phyloP scores from a whole-genome alignment of 2,329 filamentous ascomycete genomes.

The Fonsecaea multimorphosa region DNA sequence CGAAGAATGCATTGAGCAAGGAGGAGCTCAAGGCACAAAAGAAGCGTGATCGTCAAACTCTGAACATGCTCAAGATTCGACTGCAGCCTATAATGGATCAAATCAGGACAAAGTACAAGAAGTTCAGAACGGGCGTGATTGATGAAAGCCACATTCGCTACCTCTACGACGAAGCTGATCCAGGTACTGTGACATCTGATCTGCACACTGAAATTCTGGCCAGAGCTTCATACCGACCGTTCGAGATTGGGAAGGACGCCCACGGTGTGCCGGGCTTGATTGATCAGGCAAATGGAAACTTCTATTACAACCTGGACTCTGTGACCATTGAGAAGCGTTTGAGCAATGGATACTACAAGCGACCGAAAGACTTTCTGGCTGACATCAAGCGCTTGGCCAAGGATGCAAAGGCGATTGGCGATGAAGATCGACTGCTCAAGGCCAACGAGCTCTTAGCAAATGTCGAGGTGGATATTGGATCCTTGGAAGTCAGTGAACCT shows the following conservation, averaged over 20 bases:
- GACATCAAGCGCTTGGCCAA: conserved; percentile 85
- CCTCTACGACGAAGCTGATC: conserved; percentile 81
- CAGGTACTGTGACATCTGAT: conserved; percentile 67
- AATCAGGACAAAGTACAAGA: conserved; percentile 86
- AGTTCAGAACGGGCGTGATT: conserved; percentile 82
- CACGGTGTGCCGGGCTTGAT: conserved; percentile 77
- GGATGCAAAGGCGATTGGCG: conserved; percentile 81
- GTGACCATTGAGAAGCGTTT: conserved; percentile 94
- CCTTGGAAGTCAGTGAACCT: conserved; percentile 71
- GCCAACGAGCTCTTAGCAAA: conserved; percentile 92
- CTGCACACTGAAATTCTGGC: conserved; percentile 61
- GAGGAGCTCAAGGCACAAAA: conserved; percentile 80
- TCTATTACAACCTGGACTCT: conserved; percentile 93
- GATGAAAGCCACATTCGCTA: conserved; percentile 77
- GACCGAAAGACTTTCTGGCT: conserved; percentile 84
- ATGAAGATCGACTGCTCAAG: conserved; percentile 80
- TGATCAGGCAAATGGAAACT: conserved; percentile 78
- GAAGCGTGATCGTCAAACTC: conserved; percentile 78
- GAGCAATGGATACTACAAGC: conserved; percentile 94
- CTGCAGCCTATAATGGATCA: conserved; percentile 98
- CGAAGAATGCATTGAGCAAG: conserved; percentile 69
- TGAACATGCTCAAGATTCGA: conserved; percentile 86
- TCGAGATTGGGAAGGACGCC: conserved; percentile 77
- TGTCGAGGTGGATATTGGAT: conserved; percentile 88
- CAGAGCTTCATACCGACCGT: conserved; percentile 71